Evolutionary conservation across 371 early-diverging fungal genomes (phyloP).

Genomic region (Mucor plumbeus): DNA sequence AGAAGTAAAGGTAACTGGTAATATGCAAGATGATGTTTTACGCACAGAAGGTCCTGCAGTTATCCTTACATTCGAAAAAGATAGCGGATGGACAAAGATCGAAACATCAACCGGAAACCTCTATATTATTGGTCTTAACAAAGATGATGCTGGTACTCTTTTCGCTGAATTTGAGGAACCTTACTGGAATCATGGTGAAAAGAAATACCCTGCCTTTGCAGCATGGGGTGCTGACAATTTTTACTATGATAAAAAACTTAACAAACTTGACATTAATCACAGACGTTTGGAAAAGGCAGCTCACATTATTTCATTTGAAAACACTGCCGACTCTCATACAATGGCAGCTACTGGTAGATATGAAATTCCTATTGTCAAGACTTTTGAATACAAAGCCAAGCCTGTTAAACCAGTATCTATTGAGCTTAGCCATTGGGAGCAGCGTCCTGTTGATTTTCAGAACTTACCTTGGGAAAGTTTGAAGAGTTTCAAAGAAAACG

Average conservation of each 20-base stretch:
- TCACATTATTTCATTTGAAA: conserved; percentile 39
- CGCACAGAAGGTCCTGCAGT: conserved; percentile 40
- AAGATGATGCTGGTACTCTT: conserved; percentile 56
- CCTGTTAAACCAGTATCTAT: conserved; percentile 31
- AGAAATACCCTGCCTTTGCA: conserved; percentile 37
- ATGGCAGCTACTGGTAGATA: conserved; percentile 13
- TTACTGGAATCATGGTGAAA: conserved; percentile 49
- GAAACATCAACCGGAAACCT: conserved; percentile 42
- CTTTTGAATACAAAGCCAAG: conserved; percentile 20
- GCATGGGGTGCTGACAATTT: conserved; percentile 60
- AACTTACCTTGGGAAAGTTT: conserved; percentile 52
- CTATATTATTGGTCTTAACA: conserved; percentile 49
- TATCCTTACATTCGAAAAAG: conserved; percentile 55
- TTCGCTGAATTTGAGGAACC: conserved; percentile 62
- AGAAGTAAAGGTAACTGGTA: conserved; percentile 44
- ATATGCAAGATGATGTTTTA: conserved; percentile 45
- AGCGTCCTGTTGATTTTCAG: conserved; percentile 39
- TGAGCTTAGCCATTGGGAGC: conserved; percentile 33
- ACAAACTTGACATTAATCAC: conserved; percentile 40
- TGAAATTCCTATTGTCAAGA: conserved; percentile 34
- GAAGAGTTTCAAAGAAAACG: conserved; percentile 27
- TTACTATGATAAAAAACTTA: conserved; percentile 33
- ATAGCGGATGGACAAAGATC: conserved; percentile 57
- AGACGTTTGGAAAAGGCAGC: conserved; percentile 26
- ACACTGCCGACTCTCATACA: conserved; percentile 17